Evolutionary conservation across 148 eudicot genomes (phyloP).

Genomic region (Diospyros lotus): DNA sequence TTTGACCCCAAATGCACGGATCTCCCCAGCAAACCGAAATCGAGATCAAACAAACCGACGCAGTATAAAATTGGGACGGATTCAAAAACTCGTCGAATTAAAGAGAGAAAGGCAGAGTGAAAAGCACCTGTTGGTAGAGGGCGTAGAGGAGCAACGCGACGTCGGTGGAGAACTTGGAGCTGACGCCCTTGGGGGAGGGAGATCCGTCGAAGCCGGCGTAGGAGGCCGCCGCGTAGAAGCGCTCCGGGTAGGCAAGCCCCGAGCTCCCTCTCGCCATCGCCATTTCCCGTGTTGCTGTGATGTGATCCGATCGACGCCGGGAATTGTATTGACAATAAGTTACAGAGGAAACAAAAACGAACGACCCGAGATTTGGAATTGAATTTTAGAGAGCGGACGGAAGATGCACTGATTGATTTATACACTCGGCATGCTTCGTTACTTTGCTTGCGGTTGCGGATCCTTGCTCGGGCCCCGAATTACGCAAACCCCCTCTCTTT

Average conservation of each 20-base stretch:
- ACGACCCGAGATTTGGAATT: too few relatives aligned
- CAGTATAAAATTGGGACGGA: neutral
- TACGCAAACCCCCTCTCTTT: too few relatives aligned
- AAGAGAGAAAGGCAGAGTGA: neutral
- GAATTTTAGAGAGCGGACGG: too few relatives aligned
- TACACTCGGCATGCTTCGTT: too few relatives aligned
- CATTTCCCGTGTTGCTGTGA: conserved; percentile 12
- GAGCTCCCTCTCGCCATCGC: conserved; percentile 70
- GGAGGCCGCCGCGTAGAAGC: conserved; percentile 83
- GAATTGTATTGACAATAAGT: too few relatives aligned
- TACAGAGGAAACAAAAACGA: too few relatives aligned
- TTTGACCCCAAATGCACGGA: conserved; percentile 10
- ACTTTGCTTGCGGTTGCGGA: too few relatives aligned
- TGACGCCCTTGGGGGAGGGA: conserved; percentile 40
- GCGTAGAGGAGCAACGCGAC: conserved; percentile 77
- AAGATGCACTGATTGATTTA: too few relatives aligned
- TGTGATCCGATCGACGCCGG: too few relatives aligned
- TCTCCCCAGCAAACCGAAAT: neutral
- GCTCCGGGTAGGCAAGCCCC: conserved; percentile 79
- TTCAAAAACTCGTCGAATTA: neutral
- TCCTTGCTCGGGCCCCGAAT: too few relatives aligned
- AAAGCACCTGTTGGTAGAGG: conserved; percentile 80
- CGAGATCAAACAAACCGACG: neutral
- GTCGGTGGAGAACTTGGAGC: conserved; percentile 74
- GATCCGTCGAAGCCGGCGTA: conserved; percentile 94